Evolutionary conservation across 345 rosid species (phyloP), one percentile per base, ranked within the genome.

Genomic region (Rhodomyrtus tomentosa): DNA sequence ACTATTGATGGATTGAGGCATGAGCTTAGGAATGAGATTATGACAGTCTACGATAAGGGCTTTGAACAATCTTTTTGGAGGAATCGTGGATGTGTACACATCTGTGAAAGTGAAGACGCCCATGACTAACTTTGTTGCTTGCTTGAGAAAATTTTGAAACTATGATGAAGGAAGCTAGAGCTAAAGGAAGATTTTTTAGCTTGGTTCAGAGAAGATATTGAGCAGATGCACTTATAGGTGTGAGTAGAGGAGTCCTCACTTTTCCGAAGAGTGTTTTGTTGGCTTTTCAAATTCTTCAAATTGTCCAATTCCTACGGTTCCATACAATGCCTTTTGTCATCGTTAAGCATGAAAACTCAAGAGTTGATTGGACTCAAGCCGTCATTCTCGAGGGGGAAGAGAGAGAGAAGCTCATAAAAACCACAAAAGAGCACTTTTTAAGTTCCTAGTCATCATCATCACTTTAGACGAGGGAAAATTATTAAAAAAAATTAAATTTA

Each of bases 1-100:
- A 51, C 82, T 85, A 56, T 90, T 83, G 48, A 91, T 6, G 49
- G 76, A 74, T 9, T 90, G 87, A 72, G 93, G 92, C 86, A 88
- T 1, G 53, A 88, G 58, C 82, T 83, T 88, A 14, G 89, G 92
- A 21, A 89, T 14, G 36, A 90, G 86, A 83, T 38, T 84, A 40
- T 87, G 85, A 1, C 62, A 81, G 18, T 89, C 88, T 48, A 90
- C 86, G 20, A 88, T 58, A 45, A 88, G 53, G 32, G 88, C 89
- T 50, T 88, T 83, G 84, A 88, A 91, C 86, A 90, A 7, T 45
- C 81, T 88, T 4, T 81, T 83, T 2, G 91, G 82, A 4, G 90
- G 88, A 52, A 90, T 36, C 10, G 90, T 80, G 81, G 84, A 81
- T 10, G 83, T 55, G 48, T 83, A 62, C 80, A 86, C 92, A 5